Base-by-base conservation (phyloP, 176 grass and related monocot species). In the Miscanthus lutarioriparius region DNA sequence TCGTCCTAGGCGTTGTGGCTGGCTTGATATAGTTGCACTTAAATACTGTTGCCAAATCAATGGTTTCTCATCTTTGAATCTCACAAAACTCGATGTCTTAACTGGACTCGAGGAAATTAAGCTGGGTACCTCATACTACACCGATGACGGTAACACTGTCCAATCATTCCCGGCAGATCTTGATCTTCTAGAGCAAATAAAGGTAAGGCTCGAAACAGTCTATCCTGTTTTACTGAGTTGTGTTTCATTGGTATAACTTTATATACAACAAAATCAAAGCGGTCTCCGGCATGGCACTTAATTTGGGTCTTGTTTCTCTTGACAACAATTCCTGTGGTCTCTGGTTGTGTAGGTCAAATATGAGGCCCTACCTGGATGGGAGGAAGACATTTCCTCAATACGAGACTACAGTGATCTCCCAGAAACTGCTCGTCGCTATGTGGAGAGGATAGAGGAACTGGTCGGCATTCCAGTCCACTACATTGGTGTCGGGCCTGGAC, bases 361-460 rank as follows among this genome's bases (percentile, higher is more conserved):
- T 27, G 96, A 98, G 90, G 87, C 88, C 19, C 45, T 94, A 5
- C 93, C 93, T 47, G 93, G 93, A 23, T 98, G 96, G 93, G 66
- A 94, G 25, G 89, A 82, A 41, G 91, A 96, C 71, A 94, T 98
- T 80, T 93, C 96, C 7, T 93, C 83, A 1, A 82, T 92, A 61
- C 84, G 89, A 54, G 89, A 90, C 44, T 94, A 92, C 84, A 62
- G 86, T 14, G 91, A 90, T 59, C 93, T 98, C 58, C 96, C 96
- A 13, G 72, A 89, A 81, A 70, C 87, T 72, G 91, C 91, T 68
- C 91, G 86, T 37, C n/a, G 25, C 15, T 98, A 98, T 10, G 87
- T 96, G 36, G 89, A 95, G 86, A 92, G 89, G 86, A 95, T 98
- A 85, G 96, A 98, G 79, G 92, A 98, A 67, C 23, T 96, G 64